Evolutionary conservation across 345 rosid genomes (phyloP).

Genomic region (Moricandia arvensis): DNA sequence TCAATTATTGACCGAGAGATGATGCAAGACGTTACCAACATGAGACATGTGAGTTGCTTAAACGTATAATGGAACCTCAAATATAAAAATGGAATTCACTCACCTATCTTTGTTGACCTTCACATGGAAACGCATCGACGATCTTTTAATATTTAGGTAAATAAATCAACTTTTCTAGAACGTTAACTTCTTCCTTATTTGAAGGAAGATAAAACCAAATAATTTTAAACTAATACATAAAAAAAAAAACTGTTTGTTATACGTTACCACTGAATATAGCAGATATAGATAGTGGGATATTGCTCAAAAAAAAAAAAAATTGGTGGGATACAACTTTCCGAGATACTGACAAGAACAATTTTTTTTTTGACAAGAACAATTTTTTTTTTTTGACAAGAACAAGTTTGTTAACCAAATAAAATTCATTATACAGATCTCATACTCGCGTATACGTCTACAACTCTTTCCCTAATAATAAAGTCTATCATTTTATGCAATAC

Average conservation of each 20-base stretch:
- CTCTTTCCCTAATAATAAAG: not conserved
- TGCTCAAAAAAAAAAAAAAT: too few relatives aligned
- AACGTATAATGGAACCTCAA: not conserved
- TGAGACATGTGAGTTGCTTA: not conserved
- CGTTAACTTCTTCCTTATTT: not conserved
- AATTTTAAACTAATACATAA: too few relatives aligned
- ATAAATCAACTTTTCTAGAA: not conserved
- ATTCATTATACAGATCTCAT: too few relatives aligned
- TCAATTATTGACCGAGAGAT: constrained; percentile 15
- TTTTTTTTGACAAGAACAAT: too few relatives aligned
- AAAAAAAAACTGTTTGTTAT: too few relatives aligned
- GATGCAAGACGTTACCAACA: not conserved
- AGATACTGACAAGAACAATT: too few relatives aligned
- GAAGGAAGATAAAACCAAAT: not conserved
- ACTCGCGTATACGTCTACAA: constrained; percentile 16
- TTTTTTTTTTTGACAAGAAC: too few relatives aligned
- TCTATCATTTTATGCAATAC: too few relatives aligned
- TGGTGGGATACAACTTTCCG: too few relatives aligned
- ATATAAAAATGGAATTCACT: not conserved
- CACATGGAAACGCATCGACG: constrained; percentile 9
- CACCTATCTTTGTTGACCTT: not conserved
- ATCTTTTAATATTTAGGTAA: not conserved
- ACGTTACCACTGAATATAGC: too few relatives aligned
- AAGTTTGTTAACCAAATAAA: too few relatives aligned
- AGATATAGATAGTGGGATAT: too few relatives aligned